Base-by-base conservation (phyloP, 116 monocot genomes). In the Dioscorea cayenensis region DNA sequence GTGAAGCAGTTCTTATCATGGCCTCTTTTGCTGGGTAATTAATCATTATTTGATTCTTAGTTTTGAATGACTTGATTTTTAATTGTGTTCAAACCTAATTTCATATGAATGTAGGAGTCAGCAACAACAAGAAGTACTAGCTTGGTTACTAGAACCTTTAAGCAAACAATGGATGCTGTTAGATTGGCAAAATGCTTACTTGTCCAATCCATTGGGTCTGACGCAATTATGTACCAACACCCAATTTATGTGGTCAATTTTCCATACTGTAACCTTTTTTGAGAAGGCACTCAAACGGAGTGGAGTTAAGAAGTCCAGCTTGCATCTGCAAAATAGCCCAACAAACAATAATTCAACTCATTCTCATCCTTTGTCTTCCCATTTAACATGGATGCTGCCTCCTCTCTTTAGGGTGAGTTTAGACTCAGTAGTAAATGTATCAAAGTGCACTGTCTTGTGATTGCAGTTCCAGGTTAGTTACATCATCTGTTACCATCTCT, bases 1-100 rank as follows among this genome's bases (percentile, higher is more conserved):
- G 88, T 60, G 99, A 99, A 94, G 94, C 94, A 77, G 90, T 91
- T 87, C 90, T 99, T 74, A 80, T 99, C 35, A 99, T 91, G 90
- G 86, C 85, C 43, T 93, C 91, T 51, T 88, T 90, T 76, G 79
- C 89, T 78, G 94, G 99, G 99, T 99, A 85, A 71, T 49, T 38
- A 14, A 38, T 0, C 35, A 21, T 60, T 12, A 32, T 27, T 27
- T 0, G 6, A n/a, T 49, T 49, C 32, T 71, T 70, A 48, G 8
- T 19, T 36, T 43, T 55, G 29, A 25, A 35, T 59, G 65, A 23
- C 36, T 19, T 32, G 32, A 62, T 77, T 4, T n/a, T 37, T 27
- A 6, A 49, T 67, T 22, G 25, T 23, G 27, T 73, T 28, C 49
- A 20, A 49, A 43, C 7, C 35, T 37, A 28, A 14, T 48, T 70